Percentiles rank a stretch among this genome's conserved stretches.
Conservation (phyloP, 2,329 filamentous ascomycete genomes). For the Cryphonectria nitschkei region DNA sequence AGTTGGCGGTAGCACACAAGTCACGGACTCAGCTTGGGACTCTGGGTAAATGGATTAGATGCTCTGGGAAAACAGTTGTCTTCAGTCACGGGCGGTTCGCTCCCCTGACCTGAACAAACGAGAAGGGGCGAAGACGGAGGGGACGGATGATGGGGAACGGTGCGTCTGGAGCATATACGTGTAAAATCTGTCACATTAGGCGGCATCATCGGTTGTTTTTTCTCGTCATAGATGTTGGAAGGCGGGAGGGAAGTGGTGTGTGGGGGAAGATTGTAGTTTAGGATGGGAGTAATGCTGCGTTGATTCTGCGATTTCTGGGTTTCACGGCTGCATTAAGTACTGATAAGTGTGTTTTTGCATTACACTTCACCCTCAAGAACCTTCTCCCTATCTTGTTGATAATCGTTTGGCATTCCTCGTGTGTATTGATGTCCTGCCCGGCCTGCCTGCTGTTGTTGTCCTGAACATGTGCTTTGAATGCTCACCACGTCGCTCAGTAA, state of each 20-base stretch:
- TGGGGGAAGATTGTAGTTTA: conserved; percentile 46
- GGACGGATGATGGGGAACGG: conserved; percentile 20
- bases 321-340: conserved; percentile 28
- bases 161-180: conserved; percentile 42
- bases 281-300: conserved; percentile 37
- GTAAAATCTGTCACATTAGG: conserved; percentile 56
- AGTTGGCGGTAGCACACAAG: conserved; percentile 35
- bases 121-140: conserved; percentile 31
- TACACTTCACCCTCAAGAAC: neutral
- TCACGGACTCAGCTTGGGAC: conserved; percentile 27
- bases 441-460: neutral
- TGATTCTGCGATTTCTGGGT: conserved; percentile 30
- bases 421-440: neutral
- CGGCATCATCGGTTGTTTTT: conserved; percentile 37
- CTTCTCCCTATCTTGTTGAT: neutral
- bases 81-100: conserved; percentile 20
- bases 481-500: neutral
- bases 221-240: conserved; percentile 51
- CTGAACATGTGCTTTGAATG: neutral
- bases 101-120: conserved; percentile 11
- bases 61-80: conserved; percentile 15
- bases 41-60: neutral
- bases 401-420: neutral
- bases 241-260: conserved; percentile 31
- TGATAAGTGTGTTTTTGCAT: conserved; percentile 12